A percentile compares a stretch with the other conserved stretches of the same genome.
Conservation (phyloP, 208 protist species). For the Leishmania tarentolae region DNA sequence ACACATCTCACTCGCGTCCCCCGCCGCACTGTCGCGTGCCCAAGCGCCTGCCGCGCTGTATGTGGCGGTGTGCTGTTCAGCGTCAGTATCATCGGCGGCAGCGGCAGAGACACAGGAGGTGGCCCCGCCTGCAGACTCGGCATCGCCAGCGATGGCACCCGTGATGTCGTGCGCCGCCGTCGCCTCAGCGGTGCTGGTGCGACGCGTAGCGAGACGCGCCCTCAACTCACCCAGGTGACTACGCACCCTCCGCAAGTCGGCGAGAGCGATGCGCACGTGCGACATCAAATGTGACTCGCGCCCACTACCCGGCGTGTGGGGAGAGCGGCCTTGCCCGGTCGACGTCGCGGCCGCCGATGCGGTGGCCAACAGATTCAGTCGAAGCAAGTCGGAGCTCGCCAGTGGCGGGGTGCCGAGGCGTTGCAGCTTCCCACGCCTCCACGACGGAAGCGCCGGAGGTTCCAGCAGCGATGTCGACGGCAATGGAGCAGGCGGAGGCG, state of each 20-base stretch:
- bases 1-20: neutral
- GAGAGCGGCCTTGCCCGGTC: neutral
- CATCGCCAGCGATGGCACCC: neutral
- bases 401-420: neutral
- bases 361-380: neutral
- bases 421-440: neutral
- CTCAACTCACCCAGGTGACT: conserved; percentile 17
- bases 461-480: neutral
- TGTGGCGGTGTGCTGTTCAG: neutral
- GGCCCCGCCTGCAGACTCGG: neutral
- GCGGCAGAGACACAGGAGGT: neutral
- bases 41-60: neutral
- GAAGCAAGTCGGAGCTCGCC: neutral
- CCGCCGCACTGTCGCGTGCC: neutral
- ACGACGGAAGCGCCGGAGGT: neutral
- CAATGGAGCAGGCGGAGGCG: neutral
- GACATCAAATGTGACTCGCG: conserved; percentile 14
- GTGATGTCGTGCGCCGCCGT: neutral
- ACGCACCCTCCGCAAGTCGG: conserved; percentile 22
- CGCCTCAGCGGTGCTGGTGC: neutral
- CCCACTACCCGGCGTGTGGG: conserved; percentile 15
- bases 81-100: neutral
- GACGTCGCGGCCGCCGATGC: neutral
- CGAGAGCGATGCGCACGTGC: conserved; percentile 26
- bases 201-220: conserved; percentile 10